Evolutionary conservation across 139 green algal species (phyloP).

Genomic region (Chlamydomonas sp.): DNA sequence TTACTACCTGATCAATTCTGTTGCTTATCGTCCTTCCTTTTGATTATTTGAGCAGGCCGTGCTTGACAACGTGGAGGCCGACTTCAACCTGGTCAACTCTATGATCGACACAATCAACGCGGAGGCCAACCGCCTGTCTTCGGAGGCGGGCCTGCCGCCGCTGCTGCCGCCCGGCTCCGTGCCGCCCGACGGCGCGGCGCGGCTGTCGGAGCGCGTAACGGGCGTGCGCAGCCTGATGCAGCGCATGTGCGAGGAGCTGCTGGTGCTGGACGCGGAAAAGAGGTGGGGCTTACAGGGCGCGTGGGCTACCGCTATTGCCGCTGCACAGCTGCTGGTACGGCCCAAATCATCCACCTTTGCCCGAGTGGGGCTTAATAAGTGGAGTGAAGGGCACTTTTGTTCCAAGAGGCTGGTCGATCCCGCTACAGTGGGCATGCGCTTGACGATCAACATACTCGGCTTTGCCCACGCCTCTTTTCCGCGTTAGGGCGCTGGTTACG

Average conservation of each 20-base stretch:
- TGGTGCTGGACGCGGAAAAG: conserved; percentile 27
- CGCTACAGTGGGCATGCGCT: background rate
- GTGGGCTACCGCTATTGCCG: too few relatives aligned
- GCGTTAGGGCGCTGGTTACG: too few relatives aligned
- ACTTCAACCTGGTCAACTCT: conserved; percentile 46
- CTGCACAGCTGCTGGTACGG: too few relatives aligned
- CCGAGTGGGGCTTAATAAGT: too few relatives aligned
- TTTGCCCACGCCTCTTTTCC: background rate
- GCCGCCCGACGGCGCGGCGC: conserved; percentile 20
- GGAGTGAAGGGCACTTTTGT: too few relatives aligned
- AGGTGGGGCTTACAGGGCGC: background rate
- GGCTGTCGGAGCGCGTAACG: conserved; percentile 29
- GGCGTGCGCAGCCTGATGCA: conserved; percentile 30
- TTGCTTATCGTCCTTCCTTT: too few relatives aligned
- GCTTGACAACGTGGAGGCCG: conserved; percentile 45
- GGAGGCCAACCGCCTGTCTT: conserved; percentile 3
- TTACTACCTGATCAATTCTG: too few relatives aligned
- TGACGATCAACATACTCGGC: background rate
- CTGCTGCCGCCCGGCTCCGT: conserved; percentile 4
- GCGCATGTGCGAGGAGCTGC: conserved; percentile 35
- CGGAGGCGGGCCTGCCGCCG: conserved; percentile 9
- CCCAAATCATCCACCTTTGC: too few relatives aligned
- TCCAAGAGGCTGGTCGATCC: too few relatives aligned
- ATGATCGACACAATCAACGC: conserved; percentile 20
- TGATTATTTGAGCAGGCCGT: conserved; percentile 11